A percentile compares a stretch with the other conserved stretches of the same genome.
These are phyloP conservation scores for Scheffersomyces illinoinensis DNA, from an alignment of 1,139 yeast species.

Conservation along the genomic window DNA sequence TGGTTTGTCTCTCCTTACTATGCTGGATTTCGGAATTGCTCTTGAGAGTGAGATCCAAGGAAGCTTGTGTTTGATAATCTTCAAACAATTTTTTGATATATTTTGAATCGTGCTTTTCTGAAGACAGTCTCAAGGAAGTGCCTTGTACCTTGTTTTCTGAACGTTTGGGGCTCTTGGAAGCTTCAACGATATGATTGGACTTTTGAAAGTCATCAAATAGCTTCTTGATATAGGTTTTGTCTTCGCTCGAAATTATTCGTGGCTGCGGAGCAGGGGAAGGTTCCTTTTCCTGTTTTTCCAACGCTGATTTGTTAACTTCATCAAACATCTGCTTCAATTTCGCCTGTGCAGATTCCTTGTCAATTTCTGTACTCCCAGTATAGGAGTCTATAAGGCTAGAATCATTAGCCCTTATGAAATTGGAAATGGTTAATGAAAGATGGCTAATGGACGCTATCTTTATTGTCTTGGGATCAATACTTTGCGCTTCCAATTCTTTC, in stretches of 20 bases:
- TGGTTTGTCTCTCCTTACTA: background rate
- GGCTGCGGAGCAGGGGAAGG: slow-evolving; percentile 1
- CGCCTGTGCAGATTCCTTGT: slow-evolving; percentile 6
- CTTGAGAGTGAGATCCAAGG: background rate
- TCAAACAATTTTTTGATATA: slow-evolving; percentile 9
- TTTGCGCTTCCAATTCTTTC: slow-evolving; percentile 35
- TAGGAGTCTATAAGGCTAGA: slow-evolving; percentile 53
- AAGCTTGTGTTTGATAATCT: slow-evolving; percentile 4
- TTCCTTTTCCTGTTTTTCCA: background rate
- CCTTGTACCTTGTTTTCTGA: background rate
- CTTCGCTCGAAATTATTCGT: slow-evolving; percentile 5
- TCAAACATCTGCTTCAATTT: slow-evolving; percentile 22
- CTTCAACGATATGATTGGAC: background rate
- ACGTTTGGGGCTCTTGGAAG: background rate
- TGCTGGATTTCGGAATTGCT: background rate
- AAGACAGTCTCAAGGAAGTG: background rate
- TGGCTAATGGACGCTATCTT: slow-evolving; percentile 50
- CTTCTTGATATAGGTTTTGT: slow-evolving; percentile 15
- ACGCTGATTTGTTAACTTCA: slow-evolving; percentile 13
- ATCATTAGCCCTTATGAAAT: slow-evolving; percentile 47
- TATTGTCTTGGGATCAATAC: slow-evolving; percentile 10
- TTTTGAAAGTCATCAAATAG: slow-evolving; percentile 15
- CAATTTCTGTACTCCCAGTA: slow-evolving; percentile 19
- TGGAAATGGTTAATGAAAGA: slow-evolving; percentile 52
- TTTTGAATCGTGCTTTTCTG: slow-evolving; percentile 2